Conservation (phyloP, 148 eudicot genomes). For the Pharnaceum exiguum region DNA sequence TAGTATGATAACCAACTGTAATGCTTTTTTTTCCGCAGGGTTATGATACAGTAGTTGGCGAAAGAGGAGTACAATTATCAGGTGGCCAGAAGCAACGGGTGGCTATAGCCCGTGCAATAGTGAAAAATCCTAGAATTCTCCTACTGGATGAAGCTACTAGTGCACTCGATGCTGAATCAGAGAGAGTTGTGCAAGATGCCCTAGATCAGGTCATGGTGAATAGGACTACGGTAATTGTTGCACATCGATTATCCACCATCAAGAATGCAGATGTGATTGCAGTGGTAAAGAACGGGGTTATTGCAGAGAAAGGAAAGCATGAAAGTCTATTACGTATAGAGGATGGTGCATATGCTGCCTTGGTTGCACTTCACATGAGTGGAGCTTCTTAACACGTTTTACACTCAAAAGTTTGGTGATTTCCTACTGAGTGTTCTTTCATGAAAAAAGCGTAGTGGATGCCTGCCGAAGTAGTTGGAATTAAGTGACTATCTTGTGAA, state of each 20-base stretch:
- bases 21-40: conserved; percentile 35
- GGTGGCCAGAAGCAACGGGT: conserved; percentile 75
- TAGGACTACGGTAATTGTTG: conserved; percentile 59
- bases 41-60: conserved; percentile 68
- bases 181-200: conserved; percentile 67
- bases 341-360: conserved; percentile 57
- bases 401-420: neutral
- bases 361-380: conserved; percentile 50
- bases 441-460: neutral
- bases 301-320: conserved; percentile 73
- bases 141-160: conserved; percentile 71
- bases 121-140: conserved; percentile 56
- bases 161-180: conserved; percentile 67
- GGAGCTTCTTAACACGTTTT: conserved; percentile 11
- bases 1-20: no score
- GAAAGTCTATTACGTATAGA: conserved; percentile 39
- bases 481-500: neutral
- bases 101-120: conserved; percentile 70
- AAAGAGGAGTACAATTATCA: conserved; percentile 64
- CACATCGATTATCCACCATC: conserved; percentile 66
- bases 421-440: neutral
- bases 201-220: conserved; percentile 50
- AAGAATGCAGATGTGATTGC: conserved; percentile 50
- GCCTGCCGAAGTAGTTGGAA: neutral
- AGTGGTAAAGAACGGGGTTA: conserved; percentile 55